These are phyloP conservation scores for Apiotrichum siamense DNA, from an alignment of 1,284 basidiomycete species.

Conservation along the genomic window DNA sequence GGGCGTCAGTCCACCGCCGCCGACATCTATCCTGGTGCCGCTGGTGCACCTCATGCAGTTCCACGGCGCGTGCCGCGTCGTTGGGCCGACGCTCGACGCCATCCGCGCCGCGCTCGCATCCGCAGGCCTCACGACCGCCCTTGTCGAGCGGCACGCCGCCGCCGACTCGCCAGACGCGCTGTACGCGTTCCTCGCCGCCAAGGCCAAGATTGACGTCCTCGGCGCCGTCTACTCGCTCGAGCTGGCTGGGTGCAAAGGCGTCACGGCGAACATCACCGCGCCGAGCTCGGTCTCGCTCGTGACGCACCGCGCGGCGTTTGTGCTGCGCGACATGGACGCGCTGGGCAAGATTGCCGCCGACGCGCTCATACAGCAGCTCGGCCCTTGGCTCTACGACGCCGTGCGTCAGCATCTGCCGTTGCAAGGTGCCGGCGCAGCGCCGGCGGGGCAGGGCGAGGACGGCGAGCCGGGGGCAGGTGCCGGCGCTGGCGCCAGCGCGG, in stretches of 20 bases:
- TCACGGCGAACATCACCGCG: conserved; percentile 20
- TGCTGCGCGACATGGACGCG: conserved; percentile 23
- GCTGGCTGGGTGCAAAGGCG: conserved; percentile 14
- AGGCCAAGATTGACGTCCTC: conserved; percentile 15
- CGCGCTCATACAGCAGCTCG: conserved; percentile 23
- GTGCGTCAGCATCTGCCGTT: no score
- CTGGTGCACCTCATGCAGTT: conserved; percentile 29
- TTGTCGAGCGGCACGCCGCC: conserved; percentile 9
- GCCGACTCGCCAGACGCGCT: conserved; percentile 3
- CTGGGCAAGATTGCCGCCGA: conserved; percentile 22
- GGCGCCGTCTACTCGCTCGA: conserved; percentile 21
- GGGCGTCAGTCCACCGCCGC: background rate
- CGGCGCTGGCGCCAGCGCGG: no score
- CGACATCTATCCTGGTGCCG: conserved; percentile 25
- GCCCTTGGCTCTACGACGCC: background rate
- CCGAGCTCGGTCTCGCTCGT: conserved; percentile 12
- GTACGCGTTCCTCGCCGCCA: conserved; percentile 11
- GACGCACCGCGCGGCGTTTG: conserved; percentile 25
- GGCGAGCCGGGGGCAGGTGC: no score
- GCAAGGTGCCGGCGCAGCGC: no score
- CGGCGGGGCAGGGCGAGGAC: no score
- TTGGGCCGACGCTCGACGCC: conserved; percentile 16
- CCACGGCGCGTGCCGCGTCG: conserved; percentile 7
- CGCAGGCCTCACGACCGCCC: conserved; percentile 15
- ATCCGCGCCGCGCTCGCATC: conserved; percentile 15